Evolutionary conservation across 768 basidiomycete species (phyloP).

Genomic region (Mrakia hoshinonis): DNA sequence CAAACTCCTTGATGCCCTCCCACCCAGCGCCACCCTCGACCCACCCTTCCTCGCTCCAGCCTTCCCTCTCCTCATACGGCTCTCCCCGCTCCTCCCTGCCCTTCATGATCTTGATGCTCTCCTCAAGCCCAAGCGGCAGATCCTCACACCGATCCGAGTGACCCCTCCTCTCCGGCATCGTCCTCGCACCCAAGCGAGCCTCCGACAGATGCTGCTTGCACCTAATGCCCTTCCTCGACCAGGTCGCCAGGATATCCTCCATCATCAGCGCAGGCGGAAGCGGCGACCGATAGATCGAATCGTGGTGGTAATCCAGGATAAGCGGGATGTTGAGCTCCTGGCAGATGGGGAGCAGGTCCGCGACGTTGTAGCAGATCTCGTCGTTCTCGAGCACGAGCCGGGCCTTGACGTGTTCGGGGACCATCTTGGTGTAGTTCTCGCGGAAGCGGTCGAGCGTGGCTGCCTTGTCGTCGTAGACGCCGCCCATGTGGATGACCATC

Average conservation of each 20-base stretch:
- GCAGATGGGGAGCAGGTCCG: slow-evolving; percentile 78
- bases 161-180: slow-evolving; percentile 74
- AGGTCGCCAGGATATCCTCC: slow-evolving; percentile 51
- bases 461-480: slow-evolving; percentile 71
- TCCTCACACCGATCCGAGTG: slow-evolving; percentile 60
- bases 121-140: slow-evolving; percentile 17
- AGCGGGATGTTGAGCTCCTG: slow-evolving; percentile 70
- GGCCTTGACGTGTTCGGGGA: slow-evolving; percentile 57
- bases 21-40: not conserved
- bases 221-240: slow-evolving; percentile 60
- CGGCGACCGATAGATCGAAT: slow-evolving; percentile 50
- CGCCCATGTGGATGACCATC: slow-evolving; percentile 49
- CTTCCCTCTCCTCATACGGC: not conserved
- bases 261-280: slow-evolving; percentile 59
- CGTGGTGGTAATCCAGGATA: slow-evolving; percentile 58
- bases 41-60: slow-evolving; percentile 14
- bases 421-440: slow-evolving; percentile 53
- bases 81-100: not conserved
- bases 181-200: slow-evolving; percentile 72
- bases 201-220: slow-evolving; percentile 92
- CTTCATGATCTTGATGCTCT: slow-evolving; percentile 6
- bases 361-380: slow-evolving; percentile 84
- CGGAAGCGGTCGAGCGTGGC: slow-evolving; percentile 64
- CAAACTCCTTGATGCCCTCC: slow-evolving; percentile 22
- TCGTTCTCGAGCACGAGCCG: slow-evolving; percentile 80